phyloP scores from a whole-genome alignment of 768 basidiomycete species.

The Xerocomus spinulosus region DNA sequence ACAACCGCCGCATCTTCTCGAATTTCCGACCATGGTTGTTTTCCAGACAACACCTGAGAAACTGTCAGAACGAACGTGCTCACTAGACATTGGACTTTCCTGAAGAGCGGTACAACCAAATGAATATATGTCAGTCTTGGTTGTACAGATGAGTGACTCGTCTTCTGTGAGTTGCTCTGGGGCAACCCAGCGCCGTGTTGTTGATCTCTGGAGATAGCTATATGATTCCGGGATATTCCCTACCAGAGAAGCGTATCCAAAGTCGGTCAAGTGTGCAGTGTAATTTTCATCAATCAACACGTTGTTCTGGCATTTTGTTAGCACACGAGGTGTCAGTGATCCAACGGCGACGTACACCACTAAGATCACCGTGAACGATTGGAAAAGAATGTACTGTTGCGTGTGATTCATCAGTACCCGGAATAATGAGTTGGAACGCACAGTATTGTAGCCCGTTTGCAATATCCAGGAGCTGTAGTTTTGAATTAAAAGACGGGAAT shows the following conservation, averaged over 20 bases:
- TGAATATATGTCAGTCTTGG: background rate
- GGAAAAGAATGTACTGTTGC: constrained; percentile 6
- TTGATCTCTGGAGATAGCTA: background rate
- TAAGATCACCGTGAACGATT: constrained; percentile 15
- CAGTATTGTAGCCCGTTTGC: constrained; percentile 11
- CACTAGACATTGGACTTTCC: background rate
- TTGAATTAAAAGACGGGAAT: constrained; percentile 13
- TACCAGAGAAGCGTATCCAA: constrained; percentile 25
- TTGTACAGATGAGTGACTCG: background rate
- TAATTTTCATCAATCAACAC: constrained; percentile 14
- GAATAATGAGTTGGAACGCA: background rate
- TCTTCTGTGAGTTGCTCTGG: background rate
- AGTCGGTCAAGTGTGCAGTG: constrained; percentile 39
- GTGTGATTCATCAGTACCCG: background rate
- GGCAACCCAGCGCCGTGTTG: background rate
- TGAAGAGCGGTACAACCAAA: background rate
- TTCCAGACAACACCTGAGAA: background rate
- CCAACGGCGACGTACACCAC: constrained; percentile 1
- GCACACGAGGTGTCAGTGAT: background rate
- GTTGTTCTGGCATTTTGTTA: constrained; percentile 9
- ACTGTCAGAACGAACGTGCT: background rate
- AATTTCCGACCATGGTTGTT: background rate
- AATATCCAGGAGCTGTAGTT: constrained; percentile 11
- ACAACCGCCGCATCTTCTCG: background rate
- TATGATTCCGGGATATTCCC: background rate